These are phyloP conservation scores for Senna siamea DNA, from an alignment of 306 rosid species.

Conservation along the genomic window DNA sequence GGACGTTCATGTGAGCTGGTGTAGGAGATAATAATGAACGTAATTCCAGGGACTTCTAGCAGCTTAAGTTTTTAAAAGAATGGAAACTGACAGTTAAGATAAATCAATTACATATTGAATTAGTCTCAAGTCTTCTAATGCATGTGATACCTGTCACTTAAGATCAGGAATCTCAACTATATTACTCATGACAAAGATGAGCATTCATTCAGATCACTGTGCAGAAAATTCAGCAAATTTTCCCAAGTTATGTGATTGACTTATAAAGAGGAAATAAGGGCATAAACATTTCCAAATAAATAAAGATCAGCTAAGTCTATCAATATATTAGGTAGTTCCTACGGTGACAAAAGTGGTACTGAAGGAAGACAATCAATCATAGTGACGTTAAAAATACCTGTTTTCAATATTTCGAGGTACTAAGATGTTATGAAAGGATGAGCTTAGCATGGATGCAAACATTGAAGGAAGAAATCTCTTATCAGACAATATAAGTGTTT, in stretches of 20 bases:
- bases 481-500: slow-evolving; percentile 76
- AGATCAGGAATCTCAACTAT: background rate
- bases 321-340: slow-evolving; percentile 14
- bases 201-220: background rate
- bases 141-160: background rate
- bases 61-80: too few relatives aligned
- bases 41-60: too few relatives aligned
- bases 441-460: slow-evolving; percentile 66
- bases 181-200: background rate
- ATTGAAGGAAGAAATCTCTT: slow-evolving; percentile 73
- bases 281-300: slow-evolving; percentile 1
- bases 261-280: background rate
- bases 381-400: slow-evolving; percentile 50
- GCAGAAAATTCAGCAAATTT: background rate
- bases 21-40: too few relatives aligned
- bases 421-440: slow-evolving; percentile 58
- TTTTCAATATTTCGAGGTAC: slow-evolving; percentile 72
- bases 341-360: slow-evolving; percentile 7
- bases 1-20: too few relatives aligned
- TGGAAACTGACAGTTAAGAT: background rate
- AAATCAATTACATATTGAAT: too few relatives aligned
- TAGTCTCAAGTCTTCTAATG: background rate
- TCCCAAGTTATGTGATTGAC: background rate
- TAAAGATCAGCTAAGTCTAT: slow-evolving; percentile 30
- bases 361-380: too few relatives aligned